Evolutionary conservation across 805 yeast genomes (phyloP).

Genomic region (Candida saitoana): DNA sequence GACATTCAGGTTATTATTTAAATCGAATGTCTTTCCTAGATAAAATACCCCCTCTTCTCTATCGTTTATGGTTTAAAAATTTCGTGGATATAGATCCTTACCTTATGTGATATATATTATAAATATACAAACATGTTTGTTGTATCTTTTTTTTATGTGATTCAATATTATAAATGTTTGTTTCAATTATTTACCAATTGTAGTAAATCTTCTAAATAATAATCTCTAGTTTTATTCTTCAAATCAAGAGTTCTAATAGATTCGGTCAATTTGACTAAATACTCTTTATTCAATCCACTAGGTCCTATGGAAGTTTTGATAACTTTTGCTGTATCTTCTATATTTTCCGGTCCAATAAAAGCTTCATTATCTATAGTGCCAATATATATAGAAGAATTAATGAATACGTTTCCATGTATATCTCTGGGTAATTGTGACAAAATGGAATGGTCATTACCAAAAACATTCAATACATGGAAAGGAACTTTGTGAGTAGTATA

Average conservation of each 20-base stretch:
- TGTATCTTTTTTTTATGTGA: neutral
- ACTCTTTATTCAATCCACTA: constrained; percentile 76
- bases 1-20: constrained; percentile 24
- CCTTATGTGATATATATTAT: neutral
- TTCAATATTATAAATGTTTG: constrained; percentile 4
- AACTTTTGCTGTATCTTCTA: constrained; percentile 54
- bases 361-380: constrained; percentile 80
- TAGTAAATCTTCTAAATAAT: constrained; percentile 33
- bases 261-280: constrained; percentile 50
- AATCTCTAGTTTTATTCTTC: constrained; percentile 19
- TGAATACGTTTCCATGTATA: constrained; percentile 35
- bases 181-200: constrained; percentile 8
- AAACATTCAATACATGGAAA: constrained; percentile 44
- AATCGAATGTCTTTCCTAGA: neutral
- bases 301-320: constrained; percentile 65
- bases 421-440: constrained; percentile 7
- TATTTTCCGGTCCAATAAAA: constrained; percentile 76
- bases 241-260: constrained; percentile 35
- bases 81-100: neutral
- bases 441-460: constrained; percentile 6
- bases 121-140: neutral
- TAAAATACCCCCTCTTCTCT: neutral
- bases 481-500: constrained; percentile 66
- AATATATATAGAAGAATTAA: constrained; percentile 67
- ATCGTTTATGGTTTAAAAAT: neutral